Base-by-base conservation (phyloP, 1,284 basidiomycete species). In the Sutorius eximius region DNA sequence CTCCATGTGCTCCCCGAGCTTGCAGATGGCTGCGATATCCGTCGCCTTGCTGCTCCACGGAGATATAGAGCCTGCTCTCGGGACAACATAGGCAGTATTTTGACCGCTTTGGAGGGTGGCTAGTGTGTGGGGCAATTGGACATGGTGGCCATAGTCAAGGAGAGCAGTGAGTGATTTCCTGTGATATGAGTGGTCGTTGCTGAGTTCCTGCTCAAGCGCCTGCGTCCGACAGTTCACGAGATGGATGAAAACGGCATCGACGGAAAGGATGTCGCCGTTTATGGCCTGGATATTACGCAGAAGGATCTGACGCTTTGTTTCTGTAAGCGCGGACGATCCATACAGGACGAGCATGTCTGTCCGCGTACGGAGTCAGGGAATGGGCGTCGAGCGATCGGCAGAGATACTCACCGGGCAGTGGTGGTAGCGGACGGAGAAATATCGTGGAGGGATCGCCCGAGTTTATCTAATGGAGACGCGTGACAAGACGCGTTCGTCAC, bases 41-140 rank as follows among this genome's bases (percentile, higher is more conserved):
- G 95, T 97, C 3, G 96, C 96, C 74, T 98, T 98, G 75, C 91
- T 95, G 9, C 95, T 97, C 96, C 96, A 98, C 1, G 96, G 92
- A 20, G 90, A 92, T 68, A 94, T 87, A 33, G 89, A 88, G 4
- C 87, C 89, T 11, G 79, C 79, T 57, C 94, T 77, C n/a, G 94
- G 94, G 10, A 90, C 74, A 37, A 95, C 83, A 69, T 85, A 95
- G 30, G 86, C 73, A 8, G 86, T 73, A 47, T 83, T 82, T 40
- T 67, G 62, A 40, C 68, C 64, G 18, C 67, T 61, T 29, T 72
- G 61, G 36, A 89, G 66, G 20, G 71, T 71, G 18, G 73, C 59
- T 8, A 67, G 63, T 0, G 86, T 87, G 16, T 63, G 71, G 3
- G 77, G 68, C 18, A 84, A 73, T n/a, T 78, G 76, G 60, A 77